Base-by-base conservation (phyloP, 2,329 filamentous ascomycete species). In the Leptosphaerulina australis region DNA sequence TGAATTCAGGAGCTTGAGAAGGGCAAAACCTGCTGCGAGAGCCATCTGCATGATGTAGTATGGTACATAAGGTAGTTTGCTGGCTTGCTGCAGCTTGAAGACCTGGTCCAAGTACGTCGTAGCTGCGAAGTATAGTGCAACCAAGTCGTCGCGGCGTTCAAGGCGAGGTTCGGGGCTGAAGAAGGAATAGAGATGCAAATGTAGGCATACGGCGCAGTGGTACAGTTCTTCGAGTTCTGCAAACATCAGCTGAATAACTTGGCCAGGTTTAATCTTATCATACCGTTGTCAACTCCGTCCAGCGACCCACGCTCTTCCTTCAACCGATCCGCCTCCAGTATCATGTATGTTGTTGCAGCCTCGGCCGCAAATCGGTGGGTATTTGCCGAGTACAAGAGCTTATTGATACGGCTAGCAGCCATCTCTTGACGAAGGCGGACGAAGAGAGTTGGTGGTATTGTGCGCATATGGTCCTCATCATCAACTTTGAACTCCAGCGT, bases 41-140 rank as follows among this genome's bases (percentile, higher is more conserved):
- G 91, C 83, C 87, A 93, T 92, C 71, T 93, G 89, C 67, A 91
- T 86, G 43, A 93, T 83, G 70, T 92, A 92, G 68, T 88, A 90
- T 57, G 83, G 87, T 20, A 85, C 82, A 63, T 88, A 86, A 39
- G 81, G 81, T 21, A 91, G 76, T 39, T 87, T 80, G 38, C 80
- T 79, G 6, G 82, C 79, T 43, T 71, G 65, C 25, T 79, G 45
- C 8, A 88, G 76, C 50, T 84, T 81, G 53, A 80, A 76, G 1
- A 76, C 74, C 8, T 71, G 69, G 41, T 90, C 86, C 17, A 91
- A 79, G 64, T 91, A 91, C 52, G 79, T 79, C 30, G 83, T 84
- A 3, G 88, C 85, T 4, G 88, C 86, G 52, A 86, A 83, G 81
- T 88, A 93, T 18, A 93, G 77, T 12, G 86, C 84, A 76, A 90